A percentile compares a stretch with the other conserved stretches of the same genome.
Evolutionary conservation across 23 red algal genomes (phyloP).

Genomic region (Gracilaria gracilis): DNA sequence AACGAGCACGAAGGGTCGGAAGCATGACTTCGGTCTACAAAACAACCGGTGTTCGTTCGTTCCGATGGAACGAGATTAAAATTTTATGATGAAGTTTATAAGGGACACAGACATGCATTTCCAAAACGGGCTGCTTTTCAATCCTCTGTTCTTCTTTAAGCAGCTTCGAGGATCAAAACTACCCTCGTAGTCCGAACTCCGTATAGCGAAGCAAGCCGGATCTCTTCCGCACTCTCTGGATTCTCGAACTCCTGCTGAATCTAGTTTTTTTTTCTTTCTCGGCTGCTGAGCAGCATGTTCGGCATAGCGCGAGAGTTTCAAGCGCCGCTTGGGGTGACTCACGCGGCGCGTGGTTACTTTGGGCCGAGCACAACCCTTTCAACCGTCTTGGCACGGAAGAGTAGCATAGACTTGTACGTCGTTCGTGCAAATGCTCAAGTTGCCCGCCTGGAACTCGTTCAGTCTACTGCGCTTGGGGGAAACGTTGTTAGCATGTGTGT

Average conservation of each 20-base stretch:
- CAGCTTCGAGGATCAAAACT: no score
- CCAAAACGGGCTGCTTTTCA: no score
- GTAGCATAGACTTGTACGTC: constrained; percentile 69
- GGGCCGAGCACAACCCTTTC: constrained; percentile 47
- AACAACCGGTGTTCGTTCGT: no score
- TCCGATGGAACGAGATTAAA: no score
- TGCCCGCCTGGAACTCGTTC: constrained; percentile 48
- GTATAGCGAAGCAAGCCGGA: no score
- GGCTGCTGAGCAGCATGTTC: constrained; percentile 43
- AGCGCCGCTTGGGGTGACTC: constrained; percentile 70
- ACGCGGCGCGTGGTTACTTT: constrained; percentile 70
- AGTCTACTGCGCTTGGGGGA: constrained; percentile 45
- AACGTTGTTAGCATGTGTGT: constrained; percentile 51
- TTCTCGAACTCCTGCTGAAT: background rate
- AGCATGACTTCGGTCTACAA: no score
- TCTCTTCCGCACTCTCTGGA: no score
- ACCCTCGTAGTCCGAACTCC: no score
- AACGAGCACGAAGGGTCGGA: background rate
- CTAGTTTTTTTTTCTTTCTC: background rate
- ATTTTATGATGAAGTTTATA: no score
- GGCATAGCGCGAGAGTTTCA: constrained; percentile 72
- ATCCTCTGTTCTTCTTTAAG: no score
- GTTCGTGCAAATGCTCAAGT: constrained; percentile 59
- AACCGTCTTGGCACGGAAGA: constrained; percentile 65
- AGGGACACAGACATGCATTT: no score